These are phyloP conservation scores for Eragrostis curvula DNA, from an alignment of 176 grass and related monocot species.

Conservation along the genomic window DNA sequence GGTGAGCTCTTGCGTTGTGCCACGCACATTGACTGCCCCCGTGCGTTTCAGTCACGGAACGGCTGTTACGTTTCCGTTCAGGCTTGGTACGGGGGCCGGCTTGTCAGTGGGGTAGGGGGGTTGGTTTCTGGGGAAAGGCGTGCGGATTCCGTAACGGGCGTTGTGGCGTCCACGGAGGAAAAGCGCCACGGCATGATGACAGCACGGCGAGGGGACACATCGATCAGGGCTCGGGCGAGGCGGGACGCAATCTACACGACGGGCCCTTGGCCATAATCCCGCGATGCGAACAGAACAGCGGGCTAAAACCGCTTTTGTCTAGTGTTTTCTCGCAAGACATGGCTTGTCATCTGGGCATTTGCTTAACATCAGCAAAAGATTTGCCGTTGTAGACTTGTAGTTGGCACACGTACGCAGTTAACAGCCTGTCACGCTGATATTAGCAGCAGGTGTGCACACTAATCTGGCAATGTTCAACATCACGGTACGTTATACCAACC, in stretches of 20 bases:
- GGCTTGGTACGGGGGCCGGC: not conserved
- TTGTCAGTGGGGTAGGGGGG: not conserved
- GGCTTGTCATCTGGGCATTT: not conserved
- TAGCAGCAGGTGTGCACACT: not conserved
- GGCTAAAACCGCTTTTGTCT: too few species aligned
- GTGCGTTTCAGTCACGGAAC: conserved; percentile 22
- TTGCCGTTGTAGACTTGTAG: not conserved
- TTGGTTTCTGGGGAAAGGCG: not conserved
- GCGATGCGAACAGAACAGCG: too few species aligned
- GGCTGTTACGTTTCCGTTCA: not conserved
- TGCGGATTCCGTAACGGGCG: not conserved
- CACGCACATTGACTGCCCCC: conserved; percentile 22
- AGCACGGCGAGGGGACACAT: too few species aligned
- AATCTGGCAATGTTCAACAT: not conserved
- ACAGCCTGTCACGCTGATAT: not conserved
- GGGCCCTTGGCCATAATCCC: not conserved
- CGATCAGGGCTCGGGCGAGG: too few species aligned
- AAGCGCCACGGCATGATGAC: not conserved
- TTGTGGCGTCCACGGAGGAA: not conserved
- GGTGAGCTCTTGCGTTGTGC: not conserved
- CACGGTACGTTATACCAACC: not conserved
- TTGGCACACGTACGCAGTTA: not conserved
- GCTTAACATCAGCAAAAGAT: not conserved
- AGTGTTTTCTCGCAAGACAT: not conserved
- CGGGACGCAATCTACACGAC: too few species aligned